Evolutionary conservation across 352 stramenopile species (phyloP).

Genomic region (Phytopythium mirpurense): DNA sequence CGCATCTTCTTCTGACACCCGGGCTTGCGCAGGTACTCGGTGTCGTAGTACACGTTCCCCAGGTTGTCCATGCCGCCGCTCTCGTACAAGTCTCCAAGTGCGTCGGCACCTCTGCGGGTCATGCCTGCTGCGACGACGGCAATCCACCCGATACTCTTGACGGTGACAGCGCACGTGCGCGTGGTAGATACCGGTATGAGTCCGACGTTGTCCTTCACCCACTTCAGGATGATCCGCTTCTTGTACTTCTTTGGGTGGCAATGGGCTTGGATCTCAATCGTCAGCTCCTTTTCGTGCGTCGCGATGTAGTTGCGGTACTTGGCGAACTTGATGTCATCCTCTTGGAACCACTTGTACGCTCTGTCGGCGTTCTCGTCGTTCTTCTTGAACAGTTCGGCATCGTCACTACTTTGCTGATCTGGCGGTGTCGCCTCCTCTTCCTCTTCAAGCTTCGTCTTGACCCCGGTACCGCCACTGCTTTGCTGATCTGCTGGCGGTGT

Average conservation of each 20-base stretch:
- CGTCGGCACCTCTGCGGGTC: not conserved
- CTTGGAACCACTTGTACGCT: not conserved
- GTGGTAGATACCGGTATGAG: not conserved
- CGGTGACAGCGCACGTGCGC: not conserved
- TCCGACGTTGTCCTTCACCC: not conserved
- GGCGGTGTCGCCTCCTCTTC: too few relatives aligned
- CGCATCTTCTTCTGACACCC: not conserved
- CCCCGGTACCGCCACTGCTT: too few relatives aligned
- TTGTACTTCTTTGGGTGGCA: not conserved
- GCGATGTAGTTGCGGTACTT: conserved; percentile 3
- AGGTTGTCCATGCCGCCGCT: not conserved
- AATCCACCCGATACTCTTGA: not conserved
- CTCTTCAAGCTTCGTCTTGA: too few relatives aligned
- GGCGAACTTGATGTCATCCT: not conserved
- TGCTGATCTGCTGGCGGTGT: too few relatives aligned
- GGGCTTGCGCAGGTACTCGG: not conserved
- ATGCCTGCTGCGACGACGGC: not conserved
- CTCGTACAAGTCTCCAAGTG: not conserved
- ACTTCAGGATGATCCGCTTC: not conserved
- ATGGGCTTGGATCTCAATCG: not conserved
- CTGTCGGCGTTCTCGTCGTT: conserved; percentile 2
- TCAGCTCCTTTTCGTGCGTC: conserved; percentile 9
- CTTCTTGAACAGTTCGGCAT: not conserved
- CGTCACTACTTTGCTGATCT: too few relatives aligned
- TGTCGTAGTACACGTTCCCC: not conserved